Percentiles rank a stretch among this genome's conserved stretches.
phyloP scores from a whole-genome alignment of 495 filamentous ascomycete genomes.

The Penicillium maclennaniae region DNA sequence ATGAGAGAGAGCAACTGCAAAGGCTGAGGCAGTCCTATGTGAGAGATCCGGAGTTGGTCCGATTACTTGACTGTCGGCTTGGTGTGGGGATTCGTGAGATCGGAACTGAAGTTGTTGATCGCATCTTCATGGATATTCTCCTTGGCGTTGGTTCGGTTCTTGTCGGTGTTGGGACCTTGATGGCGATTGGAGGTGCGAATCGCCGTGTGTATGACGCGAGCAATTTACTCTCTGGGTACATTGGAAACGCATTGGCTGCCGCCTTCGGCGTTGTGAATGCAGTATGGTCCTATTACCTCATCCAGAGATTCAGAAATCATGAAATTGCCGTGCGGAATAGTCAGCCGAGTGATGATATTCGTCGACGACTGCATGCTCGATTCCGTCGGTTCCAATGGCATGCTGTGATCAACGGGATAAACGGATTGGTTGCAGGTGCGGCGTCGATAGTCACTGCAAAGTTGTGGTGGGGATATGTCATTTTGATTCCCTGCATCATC shows the following conservation, averaged over 20 bases:
- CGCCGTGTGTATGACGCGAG: constrained; percentile 36
- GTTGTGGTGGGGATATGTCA: constrained; percentile 48
- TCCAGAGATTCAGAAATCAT: constrained; percentile 33
- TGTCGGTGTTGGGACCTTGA: constrained; percentile 46
- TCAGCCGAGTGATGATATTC: constrained; percentile 20
- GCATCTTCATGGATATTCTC: constrained; percentile 44
- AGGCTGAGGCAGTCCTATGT: constrained; percentile 12
- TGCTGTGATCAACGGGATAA: constrained; percentile 35
- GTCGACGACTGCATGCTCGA: constrained; percentile 28
- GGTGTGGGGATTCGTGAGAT: constrained; percentile 40
- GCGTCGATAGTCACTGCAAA: constrained; percentile 48
- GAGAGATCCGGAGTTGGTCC: constrained; percentile 13
- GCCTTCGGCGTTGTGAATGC: constrained; percentile 43
- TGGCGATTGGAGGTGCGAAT: constrained; percentile 48
- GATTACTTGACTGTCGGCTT: constrained; percentile 28
- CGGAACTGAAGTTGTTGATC: constrained; percentile 45
- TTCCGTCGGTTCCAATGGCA: constrained; percentile 39
- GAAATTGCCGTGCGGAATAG: constrained; percentile 11
- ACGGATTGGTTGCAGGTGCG: constrained; percentile 46
- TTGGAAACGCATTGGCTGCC: constrained; percentile 44
- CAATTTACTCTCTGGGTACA: constrained; percentile 48
- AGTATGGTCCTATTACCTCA: constrained; percentile 40
- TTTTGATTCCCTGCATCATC: constrained; percentile 47
- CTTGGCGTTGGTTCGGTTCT: constrained; percentile 44
- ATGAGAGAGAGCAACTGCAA: constrained; percentile 33